Conservation (phyloP, 495 filamentous ascomycete species). For the Neurospora terricola region DNA sequence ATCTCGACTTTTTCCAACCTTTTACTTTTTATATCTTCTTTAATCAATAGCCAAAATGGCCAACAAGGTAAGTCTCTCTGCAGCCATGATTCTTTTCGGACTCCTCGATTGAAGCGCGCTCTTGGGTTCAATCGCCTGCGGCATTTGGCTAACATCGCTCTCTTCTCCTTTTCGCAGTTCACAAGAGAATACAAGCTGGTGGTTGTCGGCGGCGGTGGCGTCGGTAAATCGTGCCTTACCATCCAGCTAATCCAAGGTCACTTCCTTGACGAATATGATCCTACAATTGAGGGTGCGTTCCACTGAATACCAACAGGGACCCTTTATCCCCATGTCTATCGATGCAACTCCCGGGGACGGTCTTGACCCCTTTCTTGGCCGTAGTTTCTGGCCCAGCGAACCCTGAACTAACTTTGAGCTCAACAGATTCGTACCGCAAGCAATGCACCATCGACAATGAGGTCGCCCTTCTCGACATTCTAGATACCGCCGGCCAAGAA, state of each 20-base stretch:
- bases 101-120: not conserved
- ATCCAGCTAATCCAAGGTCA: conserved; percentile 98
- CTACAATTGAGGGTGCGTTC: conserved; percentile 89
- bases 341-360: not conserved
- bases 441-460: conserved; percentile 98
- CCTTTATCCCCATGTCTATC: no score
- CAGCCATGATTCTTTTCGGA: not conserved
- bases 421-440: conserved; percentile 94
- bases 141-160: conserved; percentile 4
- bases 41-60: not conserved
- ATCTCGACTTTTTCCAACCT: not conserved
- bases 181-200: conserved; percentile 98
- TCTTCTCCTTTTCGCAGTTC: conserved; percentile 50
- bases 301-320: not conserved
- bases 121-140: not conserved
- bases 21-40: not conserved
- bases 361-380: not conserved
- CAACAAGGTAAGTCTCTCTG: not conserved
- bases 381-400: not conserved
- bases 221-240: conserved; percentile 98
- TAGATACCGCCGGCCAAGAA: conserved; percentile 97
- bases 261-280: conserved; percentile 99
- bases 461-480: conserved; percentile 90
- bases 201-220: conserved; percentile 94
- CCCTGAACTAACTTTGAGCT: conserved; percentile 3